These are phyloP conservation scores for Aureobasidium namibiae DNA, from an alignment of 2,329 filamentous ascomycete species.

Conservation along the genomic window DNA sequence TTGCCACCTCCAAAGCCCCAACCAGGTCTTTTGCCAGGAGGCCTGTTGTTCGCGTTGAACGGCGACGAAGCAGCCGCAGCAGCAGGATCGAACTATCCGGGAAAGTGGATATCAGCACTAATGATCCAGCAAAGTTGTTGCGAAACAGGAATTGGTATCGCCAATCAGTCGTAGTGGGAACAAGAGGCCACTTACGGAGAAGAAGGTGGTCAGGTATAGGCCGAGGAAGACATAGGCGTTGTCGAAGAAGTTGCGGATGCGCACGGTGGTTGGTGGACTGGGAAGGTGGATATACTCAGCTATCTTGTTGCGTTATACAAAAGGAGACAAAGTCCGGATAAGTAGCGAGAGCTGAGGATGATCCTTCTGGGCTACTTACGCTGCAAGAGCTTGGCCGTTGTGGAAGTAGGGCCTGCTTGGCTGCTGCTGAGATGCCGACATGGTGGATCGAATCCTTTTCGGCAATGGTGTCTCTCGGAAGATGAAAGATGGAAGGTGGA, in stretches of 20 bases:
- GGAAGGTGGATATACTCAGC: background rate
- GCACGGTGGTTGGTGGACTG: slow-evolving; percentile 39
- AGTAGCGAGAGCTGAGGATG: background rate
- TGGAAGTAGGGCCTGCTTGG: slow-evolving; percentile 12
- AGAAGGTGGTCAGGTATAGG: slow-evolving; percentile 41
- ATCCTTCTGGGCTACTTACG: background rate
- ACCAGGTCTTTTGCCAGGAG: background rate
- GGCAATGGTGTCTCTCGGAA: background rate
- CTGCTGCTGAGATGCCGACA: slow-evolving; percentile 1
- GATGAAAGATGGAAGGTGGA: background rate
- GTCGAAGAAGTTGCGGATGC: slow-evolving; percentile 33
- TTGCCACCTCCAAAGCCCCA: slow-evolving; percentile 16
- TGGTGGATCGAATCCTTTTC: no score
- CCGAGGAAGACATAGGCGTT: slow-evolving; percentile 40
- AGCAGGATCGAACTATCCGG: slow-evolving; percentile 40
- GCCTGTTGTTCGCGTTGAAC: slow-evolving; percentile 35
- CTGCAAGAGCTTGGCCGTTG: slow-evolving; percentile 13
- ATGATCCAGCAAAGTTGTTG: background rate
- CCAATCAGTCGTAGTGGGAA: background rate
- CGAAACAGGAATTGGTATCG: background rate
- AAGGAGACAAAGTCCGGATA: background rate
- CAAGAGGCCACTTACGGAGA: slow-evolving; percentile 31
- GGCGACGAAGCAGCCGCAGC: slow-evolving; percentile 36
- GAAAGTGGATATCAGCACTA: background rate
- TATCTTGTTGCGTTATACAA: no score